Evolutionary conservation across 352 stramenopile species (phyloP).

Genomic region (Phytophthora podocarpi): DNA sequence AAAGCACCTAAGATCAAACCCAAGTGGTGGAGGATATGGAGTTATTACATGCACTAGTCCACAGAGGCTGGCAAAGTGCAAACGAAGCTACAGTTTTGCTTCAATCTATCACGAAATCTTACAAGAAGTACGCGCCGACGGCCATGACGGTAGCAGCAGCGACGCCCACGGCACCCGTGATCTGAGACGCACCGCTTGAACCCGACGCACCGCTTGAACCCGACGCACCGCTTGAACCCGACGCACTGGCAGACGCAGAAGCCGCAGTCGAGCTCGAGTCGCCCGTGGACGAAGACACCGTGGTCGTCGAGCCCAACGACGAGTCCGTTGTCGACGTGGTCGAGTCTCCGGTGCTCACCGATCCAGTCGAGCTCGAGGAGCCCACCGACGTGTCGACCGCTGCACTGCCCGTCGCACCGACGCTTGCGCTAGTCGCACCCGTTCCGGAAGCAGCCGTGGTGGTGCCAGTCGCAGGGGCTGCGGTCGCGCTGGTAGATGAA

Average conservation of each 20-base stretch:
- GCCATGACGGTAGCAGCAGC: slow-evolving; percentile 7
- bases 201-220: slow-evolving; percentile 19
- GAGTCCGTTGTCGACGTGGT: slow-evolving; percentile 15
- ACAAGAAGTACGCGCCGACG: slow-evolving; percentile 30
- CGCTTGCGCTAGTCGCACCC: background rate
- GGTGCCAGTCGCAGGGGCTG: background rate
- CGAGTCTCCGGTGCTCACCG: background rate
- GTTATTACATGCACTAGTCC: no score
- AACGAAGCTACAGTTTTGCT: no score
- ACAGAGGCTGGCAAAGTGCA: no score
- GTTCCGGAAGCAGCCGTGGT: slow-evolving; percentile 4
- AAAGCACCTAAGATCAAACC: no score
- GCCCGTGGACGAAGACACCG: slow-evolving; percentile 9
- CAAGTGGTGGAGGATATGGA: no score
- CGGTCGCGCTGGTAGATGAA: background rate
- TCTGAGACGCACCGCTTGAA: slow-evolving; percentile 24
- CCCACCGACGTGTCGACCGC: slow-evolving; percentile 12
- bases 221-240: slow-evolving; percentile 17
- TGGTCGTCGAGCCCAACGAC: background rate
- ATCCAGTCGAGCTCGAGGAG: background rate
- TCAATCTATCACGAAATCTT: no score
- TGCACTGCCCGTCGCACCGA: slow-evolving; percentile 5
- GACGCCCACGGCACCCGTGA: slow-evolving; percentile 22
- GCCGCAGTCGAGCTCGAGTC: slow-evolving; percentile 1
- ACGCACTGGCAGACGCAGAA: slow-evolving; percentile 16